phyloP scores from a whole-genome alignment of 768 basidiomycete genomes.

The Lentinula guzmanii region DNA sequence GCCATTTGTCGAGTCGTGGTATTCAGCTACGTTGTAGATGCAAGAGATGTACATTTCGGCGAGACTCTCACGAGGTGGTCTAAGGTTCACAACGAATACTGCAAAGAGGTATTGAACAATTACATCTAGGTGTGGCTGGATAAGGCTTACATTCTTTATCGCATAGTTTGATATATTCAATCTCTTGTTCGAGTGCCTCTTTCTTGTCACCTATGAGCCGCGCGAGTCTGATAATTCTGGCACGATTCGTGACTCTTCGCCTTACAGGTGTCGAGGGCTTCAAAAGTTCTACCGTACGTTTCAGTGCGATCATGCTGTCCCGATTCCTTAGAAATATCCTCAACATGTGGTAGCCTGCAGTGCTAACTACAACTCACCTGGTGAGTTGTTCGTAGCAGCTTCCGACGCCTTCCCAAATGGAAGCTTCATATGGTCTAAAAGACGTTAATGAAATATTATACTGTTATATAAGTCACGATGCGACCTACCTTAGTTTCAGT shows the following conservation, averaged over 20 bases:
- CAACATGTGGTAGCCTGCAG: neutral
- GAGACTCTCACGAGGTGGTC: neutral
- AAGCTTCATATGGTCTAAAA: neutral
- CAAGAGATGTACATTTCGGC: neutral
- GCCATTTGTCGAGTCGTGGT: neutral
- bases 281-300: neutral
- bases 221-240: neutral
- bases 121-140: neutral
- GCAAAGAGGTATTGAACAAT: neutral
- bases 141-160: neutral
- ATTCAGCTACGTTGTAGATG: neutral
- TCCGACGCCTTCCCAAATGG: slow-evolving; percentile 6
- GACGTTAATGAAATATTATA: neutral
- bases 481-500: slow-evolving; percentile 1
- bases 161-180: neutral
- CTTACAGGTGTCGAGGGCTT: neutral
- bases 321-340: neutral
- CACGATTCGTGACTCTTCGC: neutral
- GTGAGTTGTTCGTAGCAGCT: neutral
- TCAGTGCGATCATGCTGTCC: neutral
- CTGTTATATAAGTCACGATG: neutral
- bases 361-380: neutral
- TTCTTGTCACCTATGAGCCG: neutral
- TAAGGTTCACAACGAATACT: neutral
- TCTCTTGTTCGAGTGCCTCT: neutral